Evolutionary conservation across 768 basidiomycete species (phyloP).

Genomic region (Phaffia tasmanica): DNA sequence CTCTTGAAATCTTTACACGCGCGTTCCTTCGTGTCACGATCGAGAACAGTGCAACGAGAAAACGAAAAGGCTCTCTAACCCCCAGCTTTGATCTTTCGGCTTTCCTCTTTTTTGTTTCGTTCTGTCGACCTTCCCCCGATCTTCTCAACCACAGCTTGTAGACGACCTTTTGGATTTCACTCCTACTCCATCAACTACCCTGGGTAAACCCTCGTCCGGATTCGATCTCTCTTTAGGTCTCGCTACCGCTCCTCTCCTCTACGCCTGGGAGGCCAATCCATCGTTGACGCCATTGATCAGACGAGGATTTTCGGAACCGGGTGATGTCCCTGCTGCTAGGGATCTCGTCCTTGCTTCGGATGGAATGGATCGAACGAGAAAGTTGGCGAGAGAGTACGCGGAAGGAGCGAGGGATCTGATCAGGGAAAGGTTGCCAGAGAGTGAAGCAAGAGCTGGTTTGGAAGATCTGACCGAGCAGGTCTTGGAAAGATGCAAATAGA

Average conservation of each 20-base stretch:
- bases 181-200: slow-evolving; percentile 53
- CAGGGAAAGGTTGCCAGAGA: slow-evolving; percentile 55
- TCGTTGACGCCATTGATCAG: slow-evolving; percentile 59
- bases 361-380: slow-evolving; percentile 65
- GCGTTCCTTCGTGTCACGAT: too few species aligned
- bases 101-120: background rate
- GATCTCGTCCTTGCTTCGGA: slow-evolving; percentile 59
- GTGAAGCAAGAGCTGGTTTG: slow-evolving; percentile 66
- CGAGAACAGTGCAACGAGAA: too few species aligned
- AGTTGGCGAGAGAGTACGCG: slow-evolving; percentile 64
- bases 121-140: background rate
- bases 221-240: slow-evolving; percentile 72
- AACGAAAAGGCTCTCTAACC: too few species aligned
- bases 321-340: slow-evolving; percentile 65
- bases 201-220: slow-evolving; percentile 78
- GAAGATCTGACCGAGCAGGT: slow-evolving; percentile 59
- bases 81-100: background rate
- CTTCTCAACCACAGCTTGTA: slow-evolving; percentile 57
- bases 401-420: slow-evolving; percentile 63
- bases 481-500: slow-evolving; percentile 33
- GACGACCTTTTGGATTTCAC: slow-evolving; percentile 86
- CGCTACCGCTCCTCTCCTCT: slow-evolving; percentile 75
- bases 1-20: too few species aligned
- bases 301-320: slow-evolving; percentile 61
- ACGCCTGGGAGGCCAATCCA: slow-evolving; percentile 73